Base-by-base conservation (phyloP, 257 asterid genomes). In the Hygrophila difformis region DNA sequence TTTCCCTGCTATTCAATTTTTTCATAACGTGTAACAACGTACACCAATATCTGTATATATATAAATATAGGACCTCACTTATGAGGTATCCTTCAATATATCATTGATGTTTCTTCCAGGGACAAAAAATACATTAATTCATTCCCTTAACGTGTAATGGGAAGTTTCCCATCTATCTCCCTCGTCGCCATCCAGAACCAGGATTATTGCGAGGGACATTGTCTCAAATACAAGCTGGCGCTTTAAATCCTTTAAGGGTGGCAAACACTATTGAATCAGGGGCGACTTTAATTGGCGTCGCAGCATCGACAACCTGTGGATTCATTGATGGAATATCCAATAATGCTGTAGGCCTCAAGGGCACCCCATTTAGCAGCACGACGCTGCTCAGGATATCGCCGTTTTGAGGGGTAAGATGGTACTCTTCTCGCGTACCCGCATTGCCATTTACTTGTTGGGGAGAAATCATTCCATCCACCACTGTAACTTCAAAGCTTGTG, bases 391-490 rank as follows among this genome's bases (percentile, higher is more conserved):
- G 80, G 8, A 87, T 71, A 46, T 82, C 64, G 1, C 89, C 96
- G 34, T 54, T 74, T 57, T 77, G 23, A 6, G 96, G 96, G 0
- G 87, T 77, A 52, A 86, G 51, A 60, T 87, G 94, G 47, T 79
- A 87, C 60, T 82, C 96, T 64, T 82, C 87, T 54, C 96, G 75
- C 14, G n/a, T n/a, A n/a, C n/a, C n/a, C n/a, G n/a, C n/a, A n/a
- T n/a, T n/a, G n/a, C 23, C 50, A 15, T 18, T 34, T 14, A 34
- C 40, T 42, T 24, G 64, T 11, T 33, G 50, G 53, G 58, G 42
- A 35, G 53, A 16, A 33, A 68, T 72, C 16, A 56, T 9, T 10
- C 75, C 77, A 12, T 65, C 56, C 29, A 16, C 66, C 4, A 75
- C 47, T 17, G 64, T 44, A 33, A 79, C 75, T 13, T 77, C 68